Evolutionary conservation across 441 rosid genomes (phyloP).

Genomic region (Euphorbia corollata): DNA sequence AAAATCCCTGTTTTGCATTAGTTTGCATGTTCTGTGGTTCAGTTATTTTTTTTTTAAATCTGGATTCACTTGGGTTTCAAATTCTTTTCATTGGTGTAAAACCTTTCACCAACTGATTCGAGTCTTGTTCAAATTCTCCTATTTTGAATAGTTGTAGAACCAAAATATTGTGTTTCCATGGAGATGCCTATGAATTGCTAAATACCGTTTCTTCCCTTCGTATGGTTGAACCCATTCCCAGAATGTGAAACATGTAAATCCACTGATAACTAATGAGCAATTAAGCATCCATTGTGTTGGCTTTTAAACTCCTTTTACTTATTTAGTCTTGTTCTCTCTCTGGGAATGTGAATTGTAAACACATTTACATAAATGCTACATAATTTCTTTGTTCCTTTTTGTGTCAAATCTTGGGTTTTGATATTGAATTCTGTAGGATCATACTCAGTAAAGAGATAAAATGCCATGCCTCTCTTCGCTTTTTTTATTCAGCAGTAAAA

Average conservation of each 20-base stretch:
- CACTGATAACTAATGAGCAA: constrained; percentile 1
- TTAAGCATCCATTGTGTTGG: background rate
- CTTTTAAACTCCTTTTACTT: background rate
- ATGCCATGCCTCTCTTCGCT: background rate
- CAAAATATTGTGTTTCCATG: background rate
- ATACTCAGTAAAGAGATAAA: background rate
- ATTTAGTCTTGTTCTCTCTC: background rate
- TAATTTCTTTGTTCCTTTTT: background rate
- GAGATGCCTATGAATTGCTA: background rate
- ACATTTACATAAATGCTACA: too few species aligned
- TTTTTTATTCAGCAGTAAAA: too few species aligned
- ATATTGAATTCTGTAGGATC: background rate
- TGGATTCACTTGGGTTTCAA: background rate
- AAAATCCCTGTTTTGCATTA: background rate
- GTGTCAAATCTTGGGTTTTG: background rate
- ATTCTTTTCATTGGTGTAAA: background rate
- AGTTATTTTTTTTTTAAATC: background rate
- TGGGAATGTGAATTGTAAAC: background rate
- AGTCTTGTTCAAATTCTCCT: background rate
- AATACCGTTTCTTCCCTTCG: background rate
- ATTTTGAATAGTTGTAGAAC: background rate
- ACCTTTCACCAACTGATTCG: background rate
- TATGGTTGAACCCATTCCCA: background rate
- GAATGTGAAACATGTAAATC: background rate
- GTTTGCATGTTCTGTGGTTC: background rate